Evolutionary conservation across 345 rosid genomes (phyloP).

Genomic region (Gossypium bickii): DNA sequence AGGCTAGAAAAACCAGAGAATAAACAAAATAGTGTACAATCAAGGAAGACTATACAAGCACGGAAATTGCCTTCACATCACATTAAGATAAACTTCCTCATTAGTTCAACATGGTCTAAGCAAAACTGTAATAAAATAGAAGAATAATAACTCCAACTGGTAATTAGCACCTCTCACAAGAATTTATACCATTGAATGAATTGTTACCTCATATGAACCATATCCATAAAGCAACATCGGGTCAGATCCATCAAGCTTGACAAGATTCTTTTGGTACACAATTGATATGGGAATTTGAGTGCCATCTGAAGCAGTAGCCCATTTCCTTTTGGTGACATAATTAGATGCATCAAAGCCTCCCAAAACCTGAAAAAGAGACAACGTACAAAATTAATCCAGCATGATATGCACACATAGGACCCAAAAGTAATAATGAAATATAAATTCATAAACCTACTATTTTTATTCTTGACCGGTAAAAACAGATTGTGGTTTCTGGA

Average conservation of each 20-base stretch:
- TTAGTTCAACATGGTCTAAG: background rate
- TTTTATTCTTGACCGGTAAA: background rate
- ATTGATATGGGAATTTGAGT: slow-evolving; percentile 78
- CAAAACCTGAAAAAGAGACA: slow-evolving; percentile 49
- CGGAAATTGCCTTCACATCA: background rate
- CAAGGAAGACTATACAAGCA: background rate
- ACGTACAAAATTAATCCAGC: slow-evolving; percentile 7
- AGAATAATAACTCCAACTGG: background rate
- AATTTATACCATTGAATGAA: background rate
- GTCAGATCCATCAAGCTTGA: slow-evolving; percentile 83
- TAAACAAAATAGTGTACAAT: background rate
- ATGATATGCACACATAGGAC: background rate
- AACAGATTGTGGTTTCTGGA: background rate
- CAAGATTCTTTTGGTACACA: slow-evolving; percentile 63
- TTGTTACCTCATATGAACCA: slow-evolving; percentile 91
- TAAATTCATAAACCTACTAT: background rate
- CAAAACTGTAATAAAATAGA: background rate
- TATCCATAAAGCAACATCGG: slow-evolving; percentile 79
- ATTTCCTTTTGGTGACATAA: slow-evolving; percentile 77
- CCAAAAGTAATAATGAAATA: background rate
- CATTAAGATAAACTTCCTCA: background rate
- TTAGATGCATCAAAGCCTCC: slow-evolving; percentile 86
- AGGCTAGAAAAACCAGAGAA: background rate
- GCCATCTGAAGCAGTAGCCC: slow-evolving; percentile 86
- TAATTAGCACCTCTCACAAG: background rate